phyloP scores from a whole-genome alignment of 1,284 basidiomycete species.

The Amylostereum chailletii region DNA sequence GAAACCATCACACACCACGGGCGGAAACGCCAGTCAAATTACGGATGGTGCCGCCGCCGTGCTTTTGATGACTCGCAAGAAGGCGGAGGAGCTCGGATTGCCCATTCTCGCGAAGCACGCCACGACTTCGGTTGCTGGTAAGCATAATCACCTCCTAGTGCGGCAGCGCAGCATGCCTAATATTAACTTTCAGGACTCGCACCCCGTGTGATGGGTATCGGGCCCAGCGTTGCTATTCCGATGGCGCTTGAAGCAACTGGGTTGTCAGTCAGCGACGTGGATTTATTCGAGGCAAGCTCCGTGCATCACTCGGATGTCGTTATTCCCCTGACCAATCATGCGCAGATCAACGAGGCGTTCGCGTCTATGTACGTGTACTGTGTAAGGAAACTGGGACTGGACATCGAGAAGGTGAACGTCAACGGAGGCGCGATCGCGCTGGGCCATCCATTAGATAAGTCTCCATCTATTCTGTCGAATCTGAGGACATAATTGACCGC shows the following conservation, averaged over 20 bases:
- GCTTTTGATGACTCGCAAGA: slow-evolving; percentile 78
- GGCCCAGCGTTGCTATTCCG: slow-evolving; percentile 67
- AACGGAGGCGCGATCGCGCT: slow-evolving; percentile 88
- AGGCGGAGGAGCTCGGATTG: slow-evolving; percentile 75
- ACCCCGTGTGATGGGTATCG: slow-evolving; percentile 82
- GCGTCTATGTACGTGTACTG: slow-evolving; percentile 85
- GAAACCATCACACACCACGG: slow-evolving; percentile 72
- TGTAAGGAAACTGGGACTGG: slow-evolving; percentile 65
- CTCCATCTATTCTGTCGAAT: slow-evolving; percentile 7
- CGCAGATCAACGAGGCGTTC: slow-evolving; percentile 86
- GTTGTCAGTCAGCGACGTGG: slow-evolving; percentile 63
- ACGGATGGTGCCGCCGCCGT: slow-evolving; percentile 87
- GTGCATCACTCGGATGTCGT: no score
- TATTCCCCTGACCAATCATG: not conserved
- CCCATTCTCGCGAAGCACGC: slow-evolving; percentile 74
- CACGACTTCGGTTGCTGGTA: slow-evolving; percentile 65
- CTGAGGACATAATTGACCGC: slow-evolving; percentile 15
- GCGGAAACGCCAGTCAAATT: slow-evolving; percentile 84
- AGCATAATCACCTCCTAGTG: slow-evolving; percentile 8
- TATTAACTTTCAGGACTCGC: slow-evolving; percentile 39
- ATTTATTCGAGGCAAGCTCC: slow-evolving; percentile 64
- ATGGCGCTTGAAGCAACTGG: slow-evolving; percentile 58
- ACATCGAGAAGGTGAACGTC: slow-evolving; percentile 73
- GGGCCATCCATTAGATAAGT: slow-evolving; percentile 81
- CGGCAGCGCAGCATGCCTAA: not conserved